Evolutionary conservation across 2,329 filamentous ascomycete genomes (phyloP), one percentile per base, ranked within the genome.

Genomic region (Cryphonectria parasitica): DNA sequence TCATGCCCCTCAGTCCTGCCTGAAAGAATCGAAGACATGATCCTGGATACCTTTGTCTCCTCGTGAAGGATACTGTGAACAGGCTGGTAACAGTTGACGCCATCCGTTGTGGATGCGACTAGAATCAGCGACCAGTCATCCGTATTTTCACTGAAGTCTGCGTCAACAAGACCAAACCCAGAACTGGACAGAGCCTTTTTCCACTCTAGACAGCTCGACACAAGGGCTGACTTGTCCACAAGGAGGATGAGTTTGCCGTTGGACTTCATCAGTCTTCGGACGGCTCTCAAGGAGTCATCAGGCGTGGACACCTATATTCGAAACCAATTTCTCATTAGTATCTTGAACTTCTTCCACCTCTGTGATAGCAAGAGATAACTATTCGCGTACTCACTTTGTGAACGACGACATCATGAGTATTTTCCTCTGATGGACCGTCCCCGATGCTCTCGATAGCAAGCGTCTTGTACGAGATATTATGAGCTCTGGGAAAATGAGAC

Each of bases 181-280:
- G 49, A 52, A 22, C n/a, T 52, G 49, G 6, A 52, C 2, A 52
- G 49, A 22, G 49, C 49, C 13, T 52, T 25, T 3, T 25, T 25
- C 49, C 49, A 52, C n/a, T 52, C 22, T 52, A 11, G 22, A 10
- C 6, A 52, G 22, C 8, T 25, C 2, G 22, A 25, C 22, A 52
- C 49, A 52, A 8, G 49, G 1, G 49, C 13, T 52, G 49, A 52
- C 22, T 52, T 52, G 22, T 52, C 49, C 49, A 52, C 49, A 52
- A 52, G 49, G n/a, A 52, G 49, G 49, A 52, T n/a, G 49, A 52
- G 49, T 25, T n/a, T 52, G n/a, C n/a, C 49, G 49, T 52, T 52
- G 7, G 49, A 6, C 49, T 13, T 52, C 22, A 52, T 22, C n/a
- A 52, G n/a, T 25, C 7, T 52, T 25, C 4, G 49, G 49, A 52